Conservation (phyloP, 2,329 filamentous ascomycete species). For the Amauroascus verrucosus region DNA sequence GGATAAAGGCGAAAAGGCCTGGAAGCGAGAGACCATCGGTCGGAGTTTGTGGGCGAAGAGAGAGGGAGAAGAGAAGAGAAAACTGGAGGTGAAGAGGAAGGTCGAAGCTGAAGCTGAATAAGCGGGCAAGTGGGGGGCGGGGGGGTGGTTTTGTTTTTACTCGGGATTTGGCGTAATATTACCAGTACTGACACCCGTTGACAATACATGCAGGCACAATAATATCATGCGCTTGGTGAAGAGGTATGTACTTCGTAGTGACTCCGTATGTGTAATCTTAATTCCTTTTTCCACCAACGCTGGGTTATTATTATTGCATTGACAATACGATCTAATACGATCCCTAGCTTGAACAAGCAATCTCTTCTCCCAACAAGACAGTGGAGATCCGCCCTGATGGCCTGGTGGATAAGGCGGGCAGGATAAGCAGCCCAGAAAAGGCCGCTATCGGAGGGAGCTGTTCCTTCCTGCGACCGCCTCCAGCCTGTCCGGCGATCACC, state of each 20-base stretch:
- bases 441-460: slow-evolving; percentile 3
- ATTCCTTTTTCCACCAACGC: too few species aligned
- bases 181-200: neutral
- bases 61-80: neutral
- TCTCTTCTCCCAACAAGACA: too few species aligned
- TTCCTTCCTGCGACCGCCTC: too few species aligned
- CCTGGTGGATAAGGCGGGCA: too few species aligned
- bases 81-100: neutral
- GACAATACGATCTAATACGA: neutral
- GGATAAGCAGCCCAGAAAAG: neutral
- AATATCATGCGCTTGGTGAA: too few species aligned
- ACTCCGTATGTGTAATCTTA: too few species aligned
- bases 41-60: neutral
- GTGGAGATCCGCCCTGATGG: too few species aligned
- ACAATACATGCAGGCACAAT: neutral
- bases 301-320: neutral
- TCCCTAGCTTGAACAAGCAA: neutral
- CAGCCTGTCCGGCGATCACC: neutral
- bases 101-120: neutral
- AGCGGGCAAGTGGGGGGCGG: neutral
- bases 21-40: too few species aligned
- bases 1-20: neutral
- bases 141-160: neutral
- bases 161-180: neutral
- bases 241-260: neutral